Evolutionary conservation across 2,329 filamentous ascomycete genomes (phyloP).

Genomic region (Nemania sp.): DNA sequence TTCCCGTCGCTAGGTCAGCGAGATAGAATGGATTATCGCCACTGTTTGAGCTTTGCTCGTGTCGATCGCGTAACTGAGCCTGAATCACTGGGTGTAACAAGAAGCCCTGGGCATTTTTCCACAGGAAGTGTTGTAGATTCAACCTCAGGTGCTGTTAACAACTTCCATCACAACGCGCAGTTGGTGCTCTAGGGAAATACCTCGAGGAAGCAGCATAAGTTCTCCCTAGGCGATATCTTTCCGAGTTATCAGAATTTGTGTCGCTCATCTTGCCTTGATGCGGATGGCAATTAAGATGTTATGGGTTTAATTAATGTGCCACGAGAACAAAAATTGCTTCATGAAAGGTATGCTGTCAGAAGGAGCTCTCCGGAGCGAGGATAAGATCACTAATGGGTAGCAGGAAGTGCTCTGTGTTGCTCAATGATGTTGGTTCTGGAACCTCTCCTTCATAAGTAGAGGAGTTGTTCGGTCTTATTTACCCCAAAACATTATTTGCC

Average conservation of each 20-base stretch:
- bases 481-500: too few relatives aligned
- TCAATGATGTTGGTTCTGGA: too few relatives aligned
- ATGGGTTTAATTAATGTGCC: neutral
- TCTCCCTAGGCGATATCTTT: conserved; percentile 17
- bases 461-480: too few relatives aligned
- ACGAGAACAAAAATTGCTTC: too few relatives aligned
- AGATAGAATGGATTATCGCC: neutral
- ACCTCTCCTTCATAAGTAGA: too few relatives aligned
- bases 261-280: neutral
- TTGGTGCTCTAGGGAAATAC: neutral
- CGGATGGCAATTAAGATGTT: neutral
- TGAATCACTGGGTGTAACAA: conserved; percentile 20
- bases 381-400: too few relatives aligned
- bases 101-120: conserved; percentile 16
- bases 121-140: conserved; percentile 23
- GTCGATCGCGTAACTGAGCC: neutral
- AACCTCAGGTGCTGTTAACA: conserved; percentile 10
- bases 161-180: neutral
- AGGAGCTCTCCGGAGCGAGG: too few relatives aligned
- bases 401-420: too few relatives aligned
- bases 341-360: too few relatives aligned
- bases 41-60: neutral
- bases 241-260: neutral
- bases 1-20: conserved; percentile 22
- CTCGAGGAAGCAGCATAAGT: conserved; percentile 13